phyloP scores from a whole-genome alignment of 768 basidiomycete genomes.

The Dacryopinax primogenitus region DNA sequence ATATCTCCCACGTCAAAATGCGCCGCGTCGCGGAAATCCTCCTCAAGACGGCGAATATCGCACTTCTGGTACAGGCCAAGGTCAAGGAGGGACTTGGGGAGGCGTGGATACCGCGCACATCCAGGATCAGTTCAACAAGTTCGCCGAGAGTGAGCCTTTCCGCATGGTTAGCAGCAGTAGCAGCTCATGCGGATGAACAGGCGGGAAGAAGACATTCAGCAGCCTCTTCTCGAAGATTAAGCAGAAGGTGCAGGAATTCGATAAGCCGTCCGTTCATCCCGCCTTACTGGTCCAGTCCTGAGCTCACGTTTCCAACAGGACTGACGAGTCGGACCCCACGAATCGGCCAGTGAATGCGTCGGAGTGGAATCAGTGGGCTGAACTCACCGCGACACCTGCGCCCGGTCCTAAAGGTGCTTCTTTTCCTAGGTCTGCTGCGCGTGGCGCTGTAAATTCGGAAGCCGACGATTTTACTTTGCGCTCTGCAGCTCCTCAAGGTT shows the following conservation, averaged over 20 bases:
- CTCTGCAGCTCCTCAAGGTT: not conserved
- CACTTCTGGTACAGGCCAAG: constrained; percentile 8
- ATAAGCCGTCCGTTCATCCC: constrained; percentile 32
- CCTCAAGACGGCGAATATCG: constrained; percentile 36
- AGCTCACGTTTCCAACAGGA: not conserved
- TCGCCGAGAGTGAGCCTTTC: constrained; percentile 56
- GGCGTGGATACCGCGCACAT: constrained; percentile 22
- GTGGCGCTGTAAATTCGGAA: constrained; percentile 1
- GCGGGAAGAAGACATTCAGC: constrained; percentile 67
- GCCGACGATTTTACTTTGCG: constrained; percentile 9
- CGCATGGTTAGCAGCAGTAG: not conserved
- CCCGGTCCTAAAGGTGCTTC: constrained; percentile 9
- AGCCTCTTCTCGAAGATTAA: constrained; percentile 62
- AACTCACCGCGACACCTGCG: constrained; percentile 1
- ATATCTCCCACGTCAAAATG: constrained; percentile 18
- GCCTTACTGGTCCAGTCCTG: not conserved
- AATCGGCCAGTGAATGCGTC: not conserved
- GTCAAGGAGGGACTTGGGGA: not conserved
- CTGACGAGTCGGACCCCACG: not conserved
- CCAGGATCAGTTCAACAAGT: constrained; percentile 58
- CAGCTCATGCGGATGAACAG: constrained; percentile 25
- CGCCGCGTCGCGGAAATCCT: not conserved
- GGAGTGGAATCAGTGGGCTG: constrained; percentile 4
- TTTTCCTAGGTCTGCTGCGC: not conserved
- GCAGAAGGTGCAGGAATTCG: constrained; percentile 72